These are phyloP conservation scores for Acidomyces sp. DNA, from an alignment of 495 filamentous ascomycete species.

Conservation along the genomic window DNA sequence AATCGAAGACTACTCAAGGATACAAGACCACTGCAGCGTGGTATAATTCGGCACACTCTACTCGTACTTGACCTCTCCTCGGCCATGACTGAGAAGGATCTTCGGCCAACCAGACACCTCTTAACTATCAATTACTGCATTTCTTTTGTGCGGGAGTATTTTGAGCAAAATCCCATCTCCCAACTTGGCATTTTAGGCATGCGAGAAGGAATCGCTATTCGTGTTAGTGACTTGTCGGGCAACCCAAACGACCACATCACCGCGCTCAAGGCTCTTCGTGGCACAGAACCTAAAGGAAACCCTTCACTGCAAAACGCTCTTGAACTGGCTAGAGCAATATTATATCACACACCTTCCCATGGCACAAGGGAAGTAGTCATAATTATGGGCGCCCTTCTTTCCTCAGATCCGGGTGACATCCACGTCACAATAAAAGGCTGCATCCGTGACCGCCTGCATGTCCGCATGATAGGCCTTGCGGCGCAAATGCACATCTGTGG, in stretches of 20 bases:
- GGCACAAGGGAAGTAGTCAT: slow-evolving; percentile 87
- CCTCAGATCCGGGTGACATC: slow-evolving; percentile 88
- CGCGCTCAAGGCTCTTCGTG: slow-evolving; percentile 53
- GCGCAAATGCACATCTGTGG: slow-evolving; percentile 85
- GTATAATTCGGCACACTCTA: slow-evolving; percentile 89
- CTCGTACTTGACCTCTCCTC: slow-evolving; percentile 85
- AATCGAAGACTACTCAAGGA: slow-evolving; percentile 64
- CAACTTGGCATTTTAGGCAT: slow-evolving; percentile 85
- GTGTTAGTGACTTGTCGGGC: slow-evolving; percentile 78
- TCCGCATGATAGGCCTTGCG: slow-evolving; percentile 76
- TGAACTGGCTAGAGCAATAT: slow-evolving; percentile 78
- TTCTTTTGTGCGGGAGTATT: slow-evolving; percentile 85
- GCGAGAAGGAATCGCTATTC: slow-evolving; percentile 71
- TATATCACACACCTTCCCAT: slow-evolving; percentile 85
- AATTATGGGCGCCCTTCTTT: slow-evolving; percentile 79
- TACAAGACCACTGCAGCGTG: slow-evolving; percentile 86
- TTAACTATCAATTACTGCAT: slow-evolving; percentile 71
- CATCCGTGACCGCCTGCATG: slow-evolving; percentile 66
- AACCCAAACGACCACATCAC: slow-evolving; percentile 82
- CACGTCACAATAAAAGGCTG: slow-evolving; percentile 72
- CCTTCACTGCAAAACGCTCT: slow-evolving; percentile 90
- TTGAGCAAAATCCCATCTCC: slow-evolving; percentile 98
- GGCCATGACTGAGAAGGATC: slow-evolving; percentile 90
- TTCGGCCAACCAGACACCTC: slow-evolving; percentile 74
- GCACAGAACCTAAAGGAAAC: slow-evolving; percentile 72